These are phyloP conservation scores for Hypoxylon rickii DNA, from an alignment of 495 filamentous ascomycete species.

Conservation along the genomic window DNA sequence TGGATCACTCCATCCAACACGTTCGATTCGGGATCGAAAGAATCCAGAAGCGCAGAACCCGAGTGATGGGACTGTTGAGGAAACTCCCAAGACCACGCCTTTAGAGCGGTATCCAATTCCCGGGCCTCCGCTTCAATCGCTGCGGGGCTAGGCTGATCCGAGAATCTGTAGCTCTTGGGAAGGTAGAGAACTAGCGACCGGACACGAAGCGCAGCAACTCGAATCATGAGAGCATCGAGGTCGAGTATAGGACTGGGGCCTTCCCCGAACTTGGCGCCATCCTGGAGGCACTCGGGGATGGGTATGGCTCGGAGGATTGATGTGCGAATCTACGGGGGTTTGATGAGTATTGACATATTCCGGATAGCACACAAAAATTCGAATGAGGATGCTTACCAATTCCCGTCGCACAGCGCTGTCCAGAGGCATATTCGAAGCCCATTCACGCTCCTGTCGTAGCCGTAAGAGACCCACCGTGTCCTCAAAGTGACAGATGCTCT, in stretches of 20 bases:
- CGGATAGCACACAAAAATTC: too few species aligned
- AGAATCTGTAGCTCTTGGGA: conserved; percentile 16
- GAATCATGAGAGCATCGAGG: conserved; percentile 31
- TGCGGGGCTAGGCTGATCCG: neutral
- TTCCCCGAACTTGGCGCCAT: conserved; percentile 25
- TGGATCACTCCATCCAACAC: conserved; percentile 12
- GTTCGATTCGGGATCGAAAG: neutral
- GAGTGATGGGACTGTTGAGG: conserved; percentile 11
- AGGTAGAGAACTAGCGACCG: conserved; percentile 14
- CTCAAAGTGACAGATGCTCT: conserved; percentile 31
- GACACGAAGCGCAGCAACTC: conserved; percentile 26
- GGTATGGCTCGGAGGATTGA: conserved; percentile 18
- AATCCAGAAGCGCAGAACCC: neutral
- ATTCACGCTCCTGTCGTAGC: conserved; percentile 27
- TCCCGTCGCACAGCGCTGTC: conserved; percentile 33
- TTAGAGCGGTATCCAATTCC: conserved; percentile 18
- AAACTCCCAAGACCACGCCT: conserved; percentile 20
- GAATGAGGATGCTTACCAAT: conserved; percentile 30
- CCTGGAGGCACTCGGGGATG: conserved; percentile 29
- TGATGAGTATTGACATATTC: too few species aligned
- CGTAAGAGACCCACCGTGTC: conserved; percentile 34
- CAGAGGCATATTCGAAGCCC: conserved; percentile 26
- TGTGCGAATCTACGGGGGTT: conserved; percentile 11
- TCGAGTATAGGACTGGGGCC: conserved; percentile 11
- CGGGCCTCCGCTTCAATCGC: conserved; percentile 25